Evolutionary conservation across 2,329 filamentous ascomycete genomes (phyloP).

Genomic region (Calonectria pseudoreteaudii): DNA sequence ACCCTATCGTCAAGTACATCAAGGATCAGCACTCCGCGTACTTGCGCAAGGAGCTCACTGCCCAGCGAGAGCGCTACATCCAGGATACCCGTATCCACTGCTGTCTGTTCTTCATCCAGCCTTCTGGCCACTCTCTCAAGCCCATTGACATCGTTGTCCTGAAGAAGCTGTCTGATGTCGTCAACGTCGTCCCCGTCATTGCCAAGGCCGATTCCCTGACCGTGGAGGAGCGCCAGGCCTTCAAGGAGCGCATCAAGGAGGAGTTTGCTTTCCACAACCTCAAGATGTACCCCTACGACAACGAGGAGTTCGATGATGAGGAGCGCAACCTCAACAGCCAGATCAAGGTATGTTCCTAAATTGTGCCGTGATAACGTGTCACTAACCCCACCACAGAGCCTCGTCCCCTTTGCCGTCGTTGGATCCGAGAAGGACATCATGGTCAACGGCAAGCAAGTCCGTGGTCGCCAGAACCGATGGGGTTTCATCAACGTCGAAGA

Average conservation of each 20-base stretch:
- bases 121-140: constrained; percentile 97
- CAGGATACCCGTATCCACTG: constrained; percentile 99
- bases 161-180: constrained; percentile 99
- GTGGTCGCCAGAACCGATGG: constrained; percentile 98
- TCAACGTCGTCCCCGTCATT: constrained; percentile 99
- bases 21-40: constrained; percentile 99
- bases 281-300: constrained; percentile 99
- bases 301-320: constrained; percentile 98
- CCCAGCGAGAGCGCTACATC: constrained; percentile 98
- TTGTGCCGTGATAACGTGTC: neutral
- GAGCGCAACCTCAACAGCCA: constrained; percentile 92
- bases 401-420: constrained; percentile 97
- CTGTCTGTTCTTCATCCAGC: constrained; percentile 99
- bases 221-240: constrained; percentile 91
- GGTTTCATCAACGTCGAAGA: constrained; percentile 99
- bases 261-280: constrained; percentile 99
- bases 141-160: constrained; percentile 99
- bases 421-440: constrained; percentile 98
- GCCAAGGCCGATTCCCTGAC: constrained; percentile 98
- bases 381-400: constrained; percentile 70
- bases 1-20: constrained; percentile 99
- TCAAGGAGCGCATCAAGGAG: constrained; percentile 99
- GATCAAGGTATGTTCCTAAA: constrained; percentile 80
- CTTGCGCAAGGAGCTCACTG: constrained; percentile 98
- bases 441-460: constrained; percentile 96